These are phyloP conservation scores for Phytophthora lateralis DNA, from an alignment of 352 stramenopile genomes.

Conservation along the genomic window DNA sequence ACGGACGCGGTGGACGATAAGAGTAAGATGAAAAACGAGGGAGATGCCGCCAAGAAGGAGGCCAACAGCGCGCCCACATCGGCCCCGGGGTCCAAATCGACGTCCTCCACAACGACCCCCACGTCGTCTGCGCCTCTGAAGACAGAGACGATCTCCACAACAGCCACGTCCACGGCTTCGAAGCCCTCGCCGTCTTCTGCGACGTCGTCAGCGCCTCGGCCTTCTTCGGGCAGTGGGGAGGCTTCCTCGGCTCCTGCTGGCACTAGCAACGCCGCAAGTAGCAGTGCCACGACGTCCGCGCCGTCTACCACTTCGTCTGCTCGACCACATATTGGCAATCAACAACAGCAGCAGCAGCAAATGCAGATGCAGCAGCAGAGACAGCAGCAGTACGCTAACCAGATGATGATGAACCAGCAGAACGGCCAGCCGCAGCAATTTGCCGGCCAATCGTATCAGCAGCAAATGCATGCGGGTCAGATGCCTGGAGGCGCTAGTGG, in stretches of 20 bases:
- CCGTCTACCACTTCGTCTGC: slow-evolving; percentile 64
- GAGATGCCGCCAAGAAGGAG: slow-evolving; percentile 36
- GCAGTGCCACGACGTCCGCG: slow-evolving; percentile 28
- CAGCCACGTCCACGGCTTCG: slow-evolving; percentile 5
- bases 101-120: slow-evolving; percentile 21
- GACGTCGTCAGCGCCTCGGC: slow-evolving; percentile 10
- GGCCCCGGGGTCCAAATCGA: slow-evolving; percentile 11
- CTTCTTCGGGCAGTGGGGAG: slow-evolving; percentile 8
- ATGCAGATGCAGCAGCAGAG: slow-evolving; percentile 54
- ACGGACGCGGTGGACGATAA: slow-evolving; percentile 33
- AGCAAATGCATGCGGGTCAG: slow-evolving; percentile 58
- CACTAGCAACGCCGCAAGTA: slow-evolving; percentile 15
- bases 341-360: slow-evolving; percentile 46
- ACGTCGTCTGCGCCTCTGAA: slow-evolving; percentile 28
- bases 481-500: slow-evolving; percentile 41
- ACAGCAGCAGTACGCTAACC: slow-evolving; percentile 64
- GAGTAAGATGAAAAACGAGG: slow-evolving; percentile 42
- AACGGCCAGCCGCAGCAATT: slow-evolving; percentile 48
- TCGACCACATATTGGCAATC: slow-evolving; percentile 70
- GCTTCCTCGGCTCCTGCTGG: slow-evolving; percentile 17
- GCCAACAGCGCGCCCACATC: slow-evolving; percentile 7
- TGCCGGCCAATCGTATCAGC: slow-evolving; percentile 44
- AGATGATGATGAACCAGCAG: slow-evolving; percentile 78
- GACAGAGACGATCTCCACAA: slow-evolving; percentile 21
- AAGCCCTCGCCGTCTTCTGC: slow-evolving; percentile 18